phyloP scores from a whole-genome alignment of 2,329 filamentous ascomycete species.

The Cadophora malorum region DNA sequence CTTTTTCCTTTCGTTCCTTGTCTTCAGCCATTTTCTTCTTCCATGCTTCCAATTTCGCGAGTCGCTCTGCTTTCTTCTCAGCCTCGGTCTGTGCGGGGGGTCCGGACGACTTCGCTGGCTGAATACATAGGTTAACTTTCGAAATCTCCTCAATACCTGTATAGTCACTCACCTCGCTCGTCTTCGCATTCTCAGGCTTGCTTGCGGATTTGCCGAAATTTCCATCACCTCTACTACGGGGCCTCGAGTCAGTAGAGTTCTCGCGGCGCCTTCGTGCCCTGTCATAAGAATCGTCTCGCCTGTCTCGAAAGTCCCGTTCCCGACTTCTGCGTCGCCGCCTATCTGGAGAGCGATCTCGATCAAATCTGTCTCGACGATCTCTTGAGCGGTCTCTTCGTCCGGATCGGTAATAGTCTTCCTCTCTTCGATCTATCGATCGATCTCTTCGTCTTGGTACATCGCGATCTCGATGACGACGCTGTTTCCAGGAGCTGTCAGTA shows the following conservation, averaged over 20 bases:
- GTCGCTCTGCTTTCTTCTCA: constrained; percentile 79
- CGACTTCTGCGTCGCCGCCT: constrained; percentile 66
- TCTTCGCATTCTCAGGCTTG: constrained; percentile 56
- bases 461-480: constrained; percentile 66
- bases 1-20: constrained; percentile 74
- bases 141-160: neutral
- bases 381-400: constrained; percentile 66
- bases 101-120: constrained; percentile 61
- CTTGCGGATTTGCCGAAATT: constrained; percentile 60
- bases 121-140: constrained; percentile 35
- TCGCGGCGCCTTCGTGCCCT: constrained; percentile 68
- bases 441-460: constrained; percentile 71
- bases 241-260: constrained; percentile 73
- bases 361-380: constrained; percentile 66
- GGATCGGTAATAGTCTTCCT: constrained; percentile 69
- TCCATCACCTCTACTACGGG: constrained; percentile 70
- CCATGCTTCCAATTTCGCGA: constrained; percentile 87
- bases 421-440: constrained; percentile 70
- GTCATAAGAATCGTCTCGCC: constrained; percentile 77
- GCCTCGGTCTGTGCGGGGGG: constrained; percentile 65
- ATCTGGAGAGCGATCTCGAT: constrained; percentile 64
- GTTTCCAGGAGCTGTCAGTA: constrained; percentile 51
- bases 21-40: constrained; percentile 84
- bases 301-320: constrained; percentile 71
- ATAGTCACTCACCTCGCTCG: constrained; percentile 61